Base-by-base conservation (phyloP, 1,139 yeast species). In the Geotrichum candidum region DNA sequence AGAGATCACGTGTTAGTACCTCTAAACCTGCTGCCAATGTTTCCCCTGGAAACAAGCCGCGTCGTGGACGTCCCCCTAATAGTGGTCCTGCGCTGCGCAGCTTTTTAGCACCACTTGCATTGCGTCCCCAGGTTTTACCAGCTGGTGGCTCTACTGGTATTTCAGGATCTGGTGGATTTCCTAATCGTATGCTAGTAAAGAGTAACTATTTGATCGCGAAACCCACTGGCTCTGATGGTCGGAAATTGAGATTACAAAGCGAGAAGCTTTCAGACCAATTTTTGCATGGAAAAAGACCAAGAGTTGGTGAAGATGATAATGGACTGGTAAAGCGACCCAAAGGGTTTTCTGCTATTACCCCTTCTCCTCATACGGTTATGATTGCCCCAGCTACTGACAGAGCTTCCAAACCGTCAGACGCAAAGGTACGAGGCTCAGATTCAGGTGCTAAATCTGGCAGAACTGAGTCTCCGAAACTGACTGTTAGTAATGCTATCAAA, bases 1-100 rank as follows among this genome's bases (percentile, higher is more conserved):
- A 31, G n/a, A 58, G n/a, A 23, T n/a, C 54, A 35, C 29, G 45
- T 11, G 27, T 35, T 25, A 23, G 15, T 13, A 29, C 11, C 27
- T 5, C 13, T 10, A 45, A 18, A 35, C 29, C 45, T n/a, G 5
- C 48, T n/a, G 18, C 22, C 22, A 41, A 23, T 7, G 22, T n/a
- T 41, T n/a, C 48, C n/a, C 22, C 48, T 41, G 48, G 23, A 23
- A 41, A 41, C n/a, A 62, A 62, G 51, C 62, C 64, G n/a, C 55
- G 62, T 23, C 57, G 64, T 18, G 64, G 64, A 3, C 50, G 64
- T 35, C 64, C 64, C 5, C 64, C 64, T n/a, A 62, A 62, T 35
- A 59, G 62, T 31, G 62, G 54, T 2, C 61, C 64, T 10, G 59
- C 58, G 10, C 62, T 56, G 35, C 62, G 64, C 10, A 61, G 48